A percentile compares a stretch with the other conserved stretches of the same genome.
Evolutionary conservation across 345 rosid genomes (phyloP).

Genomic region (rapeseed (Brassica napus)): DNA sequence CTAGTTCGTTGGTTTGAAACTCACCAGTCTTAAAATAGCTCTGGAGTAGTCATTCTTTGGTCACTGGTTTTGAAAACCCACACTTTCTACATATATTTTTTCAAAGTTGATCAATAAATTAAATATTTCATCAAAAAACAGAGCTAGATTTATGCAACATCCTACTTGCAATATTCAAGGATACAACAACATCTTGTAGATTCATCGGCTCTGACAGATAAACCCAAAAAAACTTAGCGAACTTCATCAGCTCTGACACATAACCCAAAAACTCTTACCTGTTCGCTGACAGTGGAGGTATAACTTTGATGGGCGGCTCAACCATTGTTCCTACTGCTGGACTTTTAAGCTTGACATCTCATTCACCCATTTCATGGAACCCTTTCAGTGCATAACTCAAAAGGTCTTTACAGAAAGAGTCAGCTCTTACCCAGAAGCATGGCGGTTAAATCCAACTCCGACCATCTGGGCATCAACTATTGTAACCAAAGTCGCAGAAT

Average conservation of each 20-base stretch:
- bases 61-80: too few species aligned
- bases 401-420: background rate
- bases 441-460: background rate
- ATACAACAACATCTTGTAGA: background rate
- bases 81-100: too few species aligned
- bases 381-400: background rate
- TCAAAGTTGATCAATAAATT: too few species aligned
- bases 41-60: too few species aligned
- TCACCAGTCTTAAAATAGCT: too few species aligned
- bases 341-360: conserved; percentile 25
- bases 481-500: conserved; percentile 22
- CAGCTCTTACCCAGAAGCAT: background rate
- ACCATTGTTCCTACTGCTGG: conserved; percentile 7
- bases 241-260: background rate
- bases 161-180: background rate
- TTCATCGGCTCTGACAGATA: background rate
- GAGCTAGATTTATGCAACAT: background rate
- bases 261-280: background rate
- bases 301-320: conserved; percentile 21
- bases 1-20: too few species aligned
- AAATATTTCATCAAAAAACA: too few species aligned
- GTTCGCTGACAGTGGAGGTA: background rate
- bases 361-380: conserved; percentile 29
- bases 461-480: background rate
- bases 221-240: background rate